Percentiles rank a stretch among this genome's conserved stretches.
Conservation (phyloP, 73 alveolate species). For the Paramecium caudatum region DNA sequence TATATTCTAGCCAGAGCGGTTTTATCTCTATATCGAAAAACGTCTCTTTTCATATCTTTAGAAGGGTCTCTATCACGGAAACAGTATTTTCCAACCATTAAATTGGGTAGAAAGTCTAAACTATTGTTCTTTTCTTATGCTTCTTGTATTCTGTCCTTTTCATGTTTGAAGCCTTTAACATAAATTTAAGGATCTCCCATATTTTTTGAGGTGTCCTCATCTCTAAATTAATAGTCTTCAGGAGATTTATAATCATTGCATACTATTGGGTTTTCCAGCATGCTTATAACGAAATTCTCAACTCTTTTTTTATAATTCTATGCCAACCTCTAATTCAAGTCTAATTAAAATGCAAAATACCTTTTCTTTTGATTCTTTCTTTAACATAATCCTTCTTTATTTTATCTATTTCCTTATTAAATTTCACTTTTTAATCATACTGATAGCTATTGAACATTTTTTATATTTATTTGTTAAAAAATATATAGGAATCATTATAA, state of each 20-base stretch:
- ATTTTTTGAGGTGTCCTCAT: conserved; percentile 66
- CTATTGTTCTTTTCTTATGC: conserved; percentile 59
- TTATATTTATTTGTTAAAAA: too few species aligned
- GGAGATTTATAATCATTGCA: conserved; percentile 66
- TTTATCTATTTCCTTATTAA: conserved; percentile 30
- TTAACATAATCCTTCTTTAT: conserved; percentile 1
- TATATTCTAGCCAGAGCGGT: conserved; percentile 74
- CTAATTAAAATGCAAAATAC: background rate
- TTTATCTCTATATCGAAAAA: conserved; percentile 71
- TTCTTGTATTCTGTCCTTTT: conserved; percentile 72
- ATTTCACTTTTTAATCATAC: conserved; percentile 5
- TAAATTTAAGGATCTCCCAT: conserved; percentile 70
- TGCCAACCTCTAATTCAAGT: conserved; percentile 50
- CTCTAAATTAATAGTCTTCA: conserved; percentile 65
- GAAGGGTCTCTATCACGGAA: conserved; percentile 65
- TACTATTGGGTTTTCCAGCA: conserved; percentile 73
- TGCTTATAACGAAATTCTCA: conserved; percentile 71
- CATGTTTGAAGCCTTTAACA: conserved; percentile 76
- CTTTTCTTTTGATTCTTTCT: conserved; percentile 11
- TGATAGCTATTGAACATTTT: conserved; percentile 47
- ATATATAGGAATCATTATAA: too few species aligned
- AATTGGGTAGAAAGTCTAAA: conserved; percentile 73
- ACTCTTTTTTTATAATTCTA: conserved; percentile 72
- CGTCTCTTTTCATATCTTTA: conserved; percentile 67
- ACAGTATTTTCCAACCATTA: conserved; percentile 59